phyloP scores from a whole-genome alignment of 1,139 yeast species.

The Hansenula anomala region DNA sequence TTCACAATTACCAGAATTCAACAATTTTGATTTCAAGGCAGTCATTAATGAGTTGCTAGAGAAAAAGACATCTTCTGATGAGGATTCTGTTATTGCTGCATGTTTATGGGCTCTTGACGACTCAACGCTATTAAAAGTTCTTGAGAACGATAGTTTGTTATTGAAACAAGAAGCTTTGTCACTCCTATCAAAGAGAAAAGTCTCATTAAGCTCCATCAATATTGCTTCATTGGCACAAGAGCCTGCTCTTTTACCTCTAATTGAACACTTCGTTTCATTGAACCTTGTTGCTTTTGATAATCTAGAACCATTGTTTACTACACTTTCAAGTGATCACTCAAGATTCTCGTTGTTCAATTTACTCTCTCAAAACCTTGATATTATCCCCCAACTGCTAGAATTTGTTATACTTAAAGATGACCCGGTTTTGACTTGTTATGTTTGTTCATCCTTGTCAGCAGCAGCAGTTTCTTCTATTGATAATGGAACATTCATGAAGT shows the following conservation, averaged over 20 bases:
- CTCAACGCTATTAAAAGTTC: conserved; percentile 8
- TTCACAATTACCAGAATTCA: conserved; percentile 25
- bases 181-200: conserved; percentile 10
- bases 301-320: conserved; percentile 4
- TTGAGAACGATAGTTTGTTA: conserved; percentile 2
- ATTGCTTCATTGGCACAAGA: conserved; percentile 1
- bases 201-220: conserved; percentile 8
- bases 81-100: conserved; percentile 11
- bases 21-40: conserved; percentile 8
- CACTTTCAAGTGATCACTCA: neutral
- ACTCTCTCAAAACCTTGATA: neutral
- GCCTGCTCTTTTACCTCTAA: neutral
- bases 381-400: conserved; percentile 6
- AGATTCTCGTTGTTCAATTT: too few relatives aligned
- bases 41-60: neutral
- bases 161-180: conserved; percentile 9
- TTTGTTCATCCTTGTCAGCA: conserved; percentile 13
- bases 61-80: neutral
- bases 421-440: conserved; percentile 9
- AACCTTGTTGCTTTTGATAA: conserved; percentile 16
- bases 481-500: neutral
- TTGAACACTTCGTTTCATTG: conserved; percentile 7
- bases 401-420: conserved; percentile 7
- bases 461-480: neutral
- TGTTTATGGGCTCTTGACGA: conserved; percentile 17